phyloP scores from a whole-genome alignment of 768 basidiomycete genomes.

The Pulveroboletus sp. region DNA sequence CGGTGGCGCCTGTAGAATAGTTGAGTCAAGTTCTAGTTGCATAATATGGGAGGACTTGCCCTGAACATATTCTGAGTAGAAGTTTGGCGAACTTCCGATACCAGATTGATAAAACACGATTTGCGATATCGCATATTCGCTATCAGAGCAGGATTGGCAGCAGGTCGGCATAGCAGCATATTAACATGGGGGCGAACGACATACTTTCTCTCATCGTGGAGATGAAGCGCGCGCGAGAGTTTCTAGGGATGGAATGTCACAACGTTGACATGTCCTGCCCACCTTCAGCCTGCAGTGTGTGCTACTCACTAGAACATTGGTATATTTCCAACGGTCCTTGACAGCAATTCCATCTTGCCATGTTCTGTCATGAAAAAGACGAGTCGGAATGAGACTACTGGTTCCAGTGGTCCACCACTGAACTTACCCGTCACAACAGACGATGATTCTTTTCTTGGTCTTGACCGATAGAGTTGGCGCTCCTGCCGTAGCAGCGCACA shows the following conservation, averaged over 20 bases:
- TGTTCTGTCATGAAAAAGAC: conserved; percentile 39
- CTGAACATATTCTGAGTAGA: conserved; percentile 57
- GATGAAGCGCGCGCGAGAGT: conserved; percentile 48
- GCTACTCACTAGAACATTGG: conserved; percentile 49
- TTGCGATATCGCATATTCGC: conserved; percentile 46
- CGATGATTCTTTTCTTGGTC: conserved; percentile 55
- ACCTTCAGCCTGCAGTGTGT: background rate
- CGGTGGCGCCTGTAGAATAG: conserved; percentile 50
- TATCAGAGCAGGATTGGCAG: conserved; percentile 8
- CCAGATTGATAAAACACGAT: conserved; percentile 64
- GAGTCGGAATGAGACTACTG: background rate
- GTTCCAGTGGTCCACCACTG: background rate
- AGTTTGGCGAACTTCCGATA: conserved; percentile 51
- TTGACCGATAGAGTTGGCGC: conserved; percentile 2
- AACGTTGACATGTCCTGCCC: background rate
- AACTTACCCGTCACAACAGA: conserved; percentile 73
- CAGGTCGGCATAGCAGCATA: background rate
- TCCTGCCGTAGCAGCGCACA: background rate
- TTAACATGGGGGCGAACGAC: conserved; percentile 1
- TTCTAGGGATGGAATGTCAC: conserved; percentile 33
- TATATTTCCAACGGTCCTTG: conserved; percentile 43
- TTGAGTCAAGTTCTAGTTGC: conserved; percentile 4
- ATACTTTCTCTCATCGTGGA: conserved; percentile 42
- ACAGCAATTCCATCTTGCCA: conserved; percentile 63
- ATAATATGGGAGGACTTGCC: conserved; percentile 35